A percentile compares a stretch with the other conserved stretches of the same genome.
phyloP scores from a whole-genome alignment of 768 basidiomycete genomes.

The Macrolepiota dolichaula region DNA sequence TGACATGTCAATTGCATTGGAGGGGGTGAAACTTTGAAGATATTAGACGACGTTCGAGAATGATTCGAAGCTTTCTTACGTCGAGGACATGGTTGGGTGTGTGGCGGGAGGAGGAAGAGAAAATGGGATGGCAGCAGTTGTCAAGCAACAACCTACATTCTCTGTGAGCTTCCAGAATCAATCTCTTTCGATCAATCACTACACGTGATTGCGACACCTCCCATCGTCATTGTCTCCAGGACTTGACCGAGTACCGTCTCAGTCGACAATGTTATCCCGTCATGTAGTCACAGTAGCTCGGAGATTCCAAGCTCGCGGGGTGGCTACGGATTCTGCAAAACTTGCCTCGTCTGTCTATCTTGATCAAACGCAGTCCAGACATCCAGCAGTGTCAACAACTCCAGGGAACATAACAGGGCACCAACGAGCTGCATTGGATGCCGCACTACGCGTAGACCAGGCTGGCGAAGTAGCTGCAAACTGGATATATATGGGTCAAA shows the following conservation, averaged over 20 bases:
- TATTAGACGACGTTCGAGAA: conserved; percentile 1
- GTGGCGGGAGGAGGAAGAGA: not conserved
- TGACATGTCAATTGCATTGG: conserved; percentile 50
- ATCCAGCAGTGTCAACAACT: conserved; percentile 48
- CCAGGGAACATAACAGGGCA: conserved; percentile 46
- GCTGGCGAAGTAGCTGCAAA: conserved; percentile 96
- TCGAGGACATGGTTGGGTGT: conserved; percentile 37
- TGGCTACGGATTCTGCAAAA: not conserved
- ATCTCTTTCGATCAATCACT: conserved; percentile 3
- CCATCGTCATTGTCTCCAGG: not conserved
- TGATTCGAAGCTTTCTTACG: conserved; percentile 26
- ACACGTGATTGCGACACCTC: conserved; percentile 3
- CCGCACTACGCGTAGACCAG: conserved; percentile 86
- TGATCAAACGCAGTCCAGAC: conserved; percentile 28
- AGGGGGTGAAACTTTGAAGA: conserved; percentile 52
- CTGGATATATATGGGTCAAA: conserved; percentile 91
- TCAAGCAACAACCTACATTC: conserved; percentile 1
- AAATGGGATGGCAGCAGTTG: conserved; percentile 9
- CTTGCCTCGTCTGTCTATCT: conserved; percentile 49
- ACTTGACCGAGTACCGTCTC: not conserved
- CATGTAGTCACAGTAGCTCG: not conserved
- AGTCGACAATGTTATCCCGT: not conserved
- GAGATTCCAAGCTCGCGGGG: not conserved
- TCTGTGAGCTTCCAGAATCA: not conserved
- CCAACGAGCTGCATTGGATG: conserved; percentile 53